Percentiles rank a stretch among this genome's conserved stretches.
Conservation (phyloP, 192 early-diverging fungal species). For the Rhizoclosmatium sp. region DNA sequence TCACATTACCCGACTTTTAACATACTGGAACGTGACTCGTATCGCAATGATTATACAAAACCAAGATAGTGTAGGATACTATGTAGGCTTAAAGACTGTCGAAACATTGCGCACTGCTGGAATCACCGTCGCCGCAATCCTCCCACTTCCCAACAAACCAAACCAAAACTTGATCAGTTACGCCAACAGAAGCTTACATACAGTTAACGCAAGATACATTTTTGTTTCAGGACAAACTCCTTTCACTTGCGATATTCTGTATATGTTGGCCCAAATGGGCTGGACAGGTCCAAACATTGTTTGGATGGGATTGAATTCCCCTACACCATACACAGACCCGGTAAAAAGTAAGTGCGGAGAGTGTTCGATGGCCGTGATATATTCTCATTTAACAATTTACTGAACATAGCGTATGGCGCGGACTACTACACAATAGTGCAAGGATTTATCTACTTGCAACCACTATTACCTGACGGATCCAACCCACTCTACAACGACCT, state of each 20-base stretch:
- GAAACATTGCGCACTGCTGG: neutral
- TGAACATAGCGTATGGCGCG: neutral
- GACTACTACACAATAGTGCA: neutral
- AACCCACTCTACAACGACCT: neutral
- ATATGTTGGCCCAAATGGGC: neutral
- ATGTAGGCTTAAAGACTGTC: neutral
- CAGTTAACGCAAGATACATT: neutral
- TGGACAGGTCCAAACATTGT: constrained; percentile 2
- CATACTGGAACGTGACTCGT: neutral
- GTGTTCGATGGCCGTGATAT: neutral
- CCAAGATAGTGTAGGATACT: neutral
- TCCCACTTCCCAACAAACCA: neutral
- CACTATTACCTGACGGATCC: neutral
- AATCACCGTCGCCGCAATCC: neutral
- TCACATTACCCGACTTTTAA: constrained; percentile 1
- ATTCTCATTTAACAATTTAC: neutral
- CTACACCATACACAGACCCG: neutral
- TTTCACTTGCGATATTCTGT: neutral
- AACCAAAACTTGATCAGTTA: neutral
- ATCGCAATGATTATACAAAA: constrained; percentile 10
- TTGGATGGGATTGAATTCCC: constrained; percentile 8
- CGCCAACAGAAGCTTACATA: neutral
- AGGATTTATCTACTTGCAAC: neutral
- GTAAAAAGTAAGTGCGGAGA: neutral
- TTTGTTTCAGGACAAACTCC: neutral